Evolutionary conservation across 129 eudicot species (phyloP).

Genomic region (Artemisia tridentata): DNA sequence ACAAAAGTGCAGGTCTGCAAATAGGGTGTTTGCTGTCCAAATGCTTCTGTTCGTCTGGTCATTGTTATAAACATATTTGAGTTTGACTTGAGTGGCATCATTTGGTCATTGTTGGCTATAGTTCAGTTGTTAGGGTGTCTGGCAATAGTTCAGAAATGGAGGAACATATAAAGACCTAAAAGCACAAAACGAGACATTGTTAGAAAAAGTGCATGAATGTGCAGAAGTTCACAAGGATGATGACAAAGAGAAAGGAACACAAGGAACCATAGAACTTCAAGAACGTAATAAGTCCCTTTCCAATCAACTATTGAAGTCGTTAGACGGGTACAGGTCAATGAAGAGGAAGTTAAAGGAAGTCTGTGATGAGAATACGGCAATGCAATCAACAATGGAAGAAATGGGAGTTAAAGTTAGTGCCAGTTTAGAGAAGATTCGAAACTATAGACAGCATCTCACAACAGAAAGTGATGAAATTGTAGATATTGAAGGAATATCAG

Average conservation of each 20-base stretch:
- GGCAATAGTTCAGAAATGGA: constrained; percentile 70
- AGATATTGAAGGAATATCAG: constrained; percentile 51
- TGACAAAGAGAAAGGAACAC: constrained; percentile 26
- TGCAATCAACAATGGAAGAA: constrained; percentile 61
- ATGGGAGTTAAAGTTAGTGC: constrained; percentile 47
- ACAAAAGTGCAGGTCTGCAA: too few species aligned
- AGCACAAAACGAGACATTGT: constrained; percentile 57
- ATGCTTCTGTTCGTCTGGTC: too few species aligned
- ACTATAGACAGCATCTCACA: constrained; percentile 33
- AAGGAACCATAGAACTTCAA: constrained; percentile 41
- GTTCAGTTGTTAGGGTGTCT: too few species aligned
- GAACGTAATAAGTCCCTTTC: constrained; percentile 56
- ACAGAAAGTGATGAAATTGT: constrained; percentile 31
- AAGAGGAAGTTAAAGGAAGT: constrained; percentile 52
- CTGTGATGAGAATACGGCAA: constrained; percentile 41
- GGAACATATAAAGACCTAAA: constrained; percentile 58
- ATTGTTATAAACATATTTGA: too few species aligned
- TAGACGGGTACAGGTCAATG: constrained; percentile 57
- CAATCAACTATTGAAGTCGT: constrained; percentile 47
- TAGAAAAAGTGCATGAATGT: constrained; percentile 48
- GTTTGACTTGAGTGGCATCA: too few species aligned
- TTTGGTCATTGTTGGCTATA: too few species aligned
- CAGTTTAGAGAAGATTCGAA: constrained; percentile 42
- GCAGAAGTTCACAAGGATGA: constrained; percentile 38
- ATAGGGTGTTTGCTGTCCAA: too few species aligned